phyloP scores from a whole-genome alignment of 192 early-diverging fungal genomes.

The Mortierella alpina region DNA sequence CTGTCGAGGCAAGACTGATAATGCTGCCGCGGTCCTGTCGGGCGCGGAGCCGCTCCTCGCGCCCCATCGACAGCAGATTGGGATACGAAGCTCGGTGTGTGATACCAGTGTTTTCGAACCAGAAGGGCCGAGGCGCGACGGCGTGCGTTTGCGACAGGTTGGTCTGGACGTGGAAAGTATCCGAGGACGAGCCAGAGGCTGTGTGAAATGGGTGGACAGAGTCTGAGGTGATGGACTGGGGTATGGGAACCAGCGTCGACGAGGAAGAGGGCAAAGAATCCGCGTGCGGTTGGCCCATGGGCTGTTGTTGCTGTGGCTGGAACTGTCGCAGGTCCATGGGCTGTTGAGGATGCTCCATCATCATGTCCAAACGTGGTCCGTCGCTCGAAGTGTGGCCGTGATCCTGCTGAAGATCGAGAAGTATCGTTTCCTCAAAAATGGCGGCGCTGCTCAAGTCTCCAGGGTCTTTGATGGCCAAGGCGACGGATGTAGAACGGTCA shows the following conservation, averaged over 20 bases:
- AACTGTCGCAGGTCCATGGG: slow-evolving; percentile 44
- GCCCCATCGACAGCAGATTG: slow-evolving; percentile 27
- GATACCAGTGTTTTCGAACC: slow-evolving; percentile 33
- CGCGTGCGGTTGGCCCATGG: slow-evolving; percentile 11
- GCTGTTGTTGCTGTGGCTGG: slow-evolving; percentile 27
- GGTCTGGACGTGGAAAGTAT: slow-evolving; percentile 7
- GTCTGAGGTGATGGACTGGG: slow-evolving; percentile 18
- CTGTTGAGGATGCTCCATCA: slow-evolving; percentile 49
- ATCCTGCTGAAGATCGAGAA: slow-evolving; percentile 5
- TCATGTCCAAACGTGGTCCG: slow-evolving; percentile 31
- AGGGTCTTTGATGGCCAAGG: slow-evolving; percentile 5
- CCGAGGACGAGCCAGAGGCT: slow-evolving; percentile 1
- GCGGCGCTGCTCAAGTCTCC: slow-evolving; percentile 13
- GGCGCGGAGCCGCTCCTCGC: slow-evolving; percentile 31
- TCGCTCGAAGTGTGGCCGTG: neutral
- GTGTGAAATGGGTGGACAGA: slow-evolving; percentile 43
- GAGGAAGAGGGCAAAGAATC: neutral
- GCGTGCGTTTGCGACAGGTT: slow-evolving; percentile 18
- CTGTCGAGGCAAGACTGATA: slow-evolving; percentile 49
- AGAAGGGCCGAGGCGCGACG: slow-evolving; percentile 29
- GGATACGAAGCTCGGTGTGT: slow-evolving; percentile 46
- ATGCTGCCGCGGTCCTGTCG: slow-evolving; percentile 49
- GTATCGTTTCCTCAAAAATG: neutral
- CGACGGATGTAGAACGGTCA: neutral
- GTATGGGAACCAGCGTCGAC: neutral